These are phyloP conservation scores for Fraxinus platypoda DNA, from an alignment of 305 asterid species.

Conservation along the genomic window DNA sequence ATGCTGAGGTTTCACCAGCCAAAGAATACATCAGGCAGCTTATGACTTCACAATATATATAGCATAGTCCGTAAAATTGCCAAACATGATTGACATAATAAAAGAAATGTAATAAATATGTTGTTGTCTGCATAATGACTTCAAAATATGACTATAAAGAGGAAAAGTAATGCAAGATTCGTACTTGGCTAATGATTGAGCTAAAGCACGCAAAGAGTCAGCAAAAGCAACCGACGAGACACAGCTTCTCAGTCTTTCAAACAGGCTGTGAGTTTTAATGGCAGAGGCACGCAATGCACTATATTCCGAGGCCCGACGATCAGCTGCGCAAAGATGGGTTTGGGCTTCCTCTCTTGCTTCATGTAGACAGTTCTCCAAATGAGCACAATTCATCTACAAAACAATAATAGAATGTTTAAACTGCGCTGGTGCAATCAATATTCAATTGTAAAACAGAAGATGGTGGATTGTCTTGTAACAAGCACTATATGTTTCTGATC, in stretches of 20 bases:
- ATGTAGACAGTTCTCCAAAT: slow-evolving; percentile 91
- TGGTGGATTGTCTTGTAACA: neutral
- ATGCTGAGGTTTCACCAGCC: neutral
- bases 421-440: neutral
- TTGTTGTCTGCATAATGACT: neutral
- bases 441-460: neutral
- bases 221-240: slow-evolving; percentile 66
- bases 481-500: neutral
- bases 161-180: slow-evolving; percentile 14
- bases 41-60: neutral
- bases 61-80: neutral
- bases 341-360: slow-evolving; percentile 99
- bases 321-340: slow-evolving; percentile 93
- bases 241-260: slow-evolving; percentile 80
- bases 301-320: slow-evolving; percentile 87
- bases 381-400: slow-evolving; percentile 94
- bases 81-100: neutral
- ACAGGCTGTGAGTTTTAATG: slow-evolving; percentile 75
- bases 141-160: slow-evolving; percentile 18
- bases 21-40: neutral
- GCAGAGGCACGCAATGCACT: slow-evolving; percentile 87
- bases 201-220: slow-evolving; percentile 68
- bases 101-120: neutral
- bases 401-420: slow-evolving; percentile 9
- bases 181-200: slow-evolving; percentile 81